Conservation (phyloP, 1,284 basidiomycete genomes). For the Mycena sp. region DNA sequence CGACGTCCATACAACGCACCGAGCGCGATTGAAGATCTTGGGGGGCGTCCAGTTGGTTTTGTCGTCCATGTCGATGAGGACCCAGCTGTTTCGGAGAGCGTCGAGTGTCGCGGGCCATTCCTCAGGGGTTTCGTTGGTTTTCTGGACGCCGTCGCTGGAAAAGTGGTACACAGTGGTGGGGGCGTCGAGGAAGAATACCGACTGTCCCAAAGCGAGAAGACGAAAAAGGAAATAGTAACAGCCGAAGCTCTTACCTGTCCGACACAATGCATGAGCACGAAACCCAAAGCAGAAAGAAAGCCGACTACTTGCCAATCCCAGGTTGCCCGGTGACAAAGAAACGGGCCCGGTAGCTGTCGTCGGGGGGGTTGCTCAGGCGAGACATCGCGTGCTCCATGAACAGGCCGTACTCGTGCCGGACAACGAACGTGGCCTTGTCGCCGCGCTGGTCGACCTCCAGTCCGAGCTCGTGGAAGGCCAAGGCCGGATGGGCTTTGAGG, state of each 20-base stretch:
- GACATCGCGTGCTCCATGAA: constrained; percentile 16
- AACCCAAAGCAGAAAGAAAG: constrained; percentile 9
- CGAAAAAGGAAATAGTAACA: constrained; percentile 22
- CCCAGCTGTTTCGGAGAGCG: constrained; percentile 8
- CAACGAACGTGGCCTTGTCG: constrained; percentile 1
- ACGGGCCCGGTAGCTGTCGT: background rate
- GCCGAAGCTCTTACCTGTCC: constrained; percentile 21
- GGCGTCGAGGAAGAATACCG: constrained; percentile 15
- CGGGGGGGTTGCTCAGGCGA: background rate
- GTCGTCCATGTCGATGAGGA: constrained; percentile 22
- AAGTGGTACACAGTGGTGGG: constrained; percentile 1
- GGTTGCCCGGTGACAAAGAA: constrained; percentile 23
- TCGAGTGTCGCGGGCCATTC: background rate
- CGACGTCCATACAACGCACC: constrained; percentile 19
- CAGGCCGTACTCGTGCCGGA: constrained; percentile 14
- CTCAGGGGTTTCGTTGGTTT: background rate
- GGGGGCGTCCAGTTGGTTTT: background rate
- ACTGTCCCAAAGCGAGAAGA: constrained; percentile 16
- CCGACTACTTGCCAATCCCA: constrained; percentile 16
- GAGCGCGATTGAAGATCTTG: constrained; percentile 5
- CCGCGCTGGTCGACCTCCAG: background rate
- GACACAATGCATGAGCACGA: constrained; percentile 18
- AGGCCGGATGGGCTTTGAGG: background rate
- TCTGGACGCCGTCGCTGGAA: constrained; percentile 16
- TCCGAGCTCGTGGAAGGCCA: constrained; percentile 1